Evolutionary conservation across 495 filamentous ascomycete genomes (phyloP).

Genomic region (Melanomma pulvis-pyrius): DNA sequence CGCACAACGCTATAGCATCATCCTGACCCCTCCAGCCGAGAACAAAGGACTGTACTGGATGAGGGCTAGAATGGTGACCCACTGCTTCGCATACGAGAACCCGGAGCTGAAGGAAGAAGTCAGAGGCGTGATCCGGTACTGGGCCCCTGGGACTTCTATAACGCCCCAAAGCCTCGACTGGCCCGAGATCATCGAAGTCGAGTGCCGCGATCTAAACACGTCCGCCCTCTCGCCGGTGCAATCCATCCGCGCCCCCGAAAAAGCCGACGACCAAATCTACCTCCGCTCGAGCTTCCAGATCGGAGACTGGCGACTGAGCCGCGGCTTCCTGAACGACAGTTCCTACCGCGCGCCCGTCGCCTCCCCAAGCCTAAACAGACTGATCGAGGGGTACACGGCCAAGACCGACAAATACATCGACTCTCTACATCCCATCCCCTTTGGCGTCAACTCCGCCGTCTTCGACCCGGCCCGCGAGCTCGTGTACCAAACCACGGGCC

Average conservation of each 20-base stretch:
- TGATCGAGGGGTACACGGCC: slow-evolving; percentile 40
- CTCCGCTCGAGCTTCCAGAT: slow-evolving; percentile 59
- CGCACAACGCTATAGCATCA: slow-evolving; percentile 46
- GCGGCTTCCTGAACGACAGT: slow-evolving; percentile 59
- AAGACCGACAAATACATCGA: slow-evolving; percentile 2
- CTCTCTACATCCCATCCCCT: neutral
- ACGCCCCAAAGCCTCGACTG: slow-evolving; percentile 44
- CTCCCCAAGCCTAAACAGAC: slow-evolving; percentile 50
- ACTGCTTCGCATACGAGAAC: slow-evolving; percentile 55
- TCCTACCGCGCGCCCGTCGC: slow-evolving; percentile 53
- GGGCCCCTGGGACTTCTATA: neutral
- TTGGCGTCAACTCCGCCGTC: slow-evolving; percentile 37
- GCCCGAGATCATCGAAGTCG: slow-evolving; percentile 45
- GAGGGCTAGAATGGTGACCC: slow-evolving; percentile 58
- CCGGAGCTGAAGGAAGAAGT: slow-evolving; percentile 42
- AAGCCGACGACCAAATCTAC: slow-evolving; percentile 52
- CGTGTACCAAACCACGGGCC: slow-evolving; percentile 39
- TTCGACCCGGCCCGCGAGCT: slow-evolving; percentile 36
- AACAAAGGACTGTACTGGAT: slow-evolving; percentile 57
- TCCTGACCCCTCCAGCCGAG: slow-evolving; percentile 37
- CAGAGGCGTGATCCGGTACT: slow-evolving; percentile 37
- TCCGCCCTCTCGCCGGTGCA: slow-evolving; percentile 48
- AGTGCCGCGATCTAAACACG: slow-evolving; percentile 54
- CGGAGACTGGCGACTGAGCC: slow-evolving; percentile 55
- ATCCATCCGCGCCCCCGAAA: slow-evolving; percentile 45